phyloP scores from a whole-genome alignment of 2,329 filamentous ascomycete genomes.

The Cucurbitaria berberidis region DNA sequence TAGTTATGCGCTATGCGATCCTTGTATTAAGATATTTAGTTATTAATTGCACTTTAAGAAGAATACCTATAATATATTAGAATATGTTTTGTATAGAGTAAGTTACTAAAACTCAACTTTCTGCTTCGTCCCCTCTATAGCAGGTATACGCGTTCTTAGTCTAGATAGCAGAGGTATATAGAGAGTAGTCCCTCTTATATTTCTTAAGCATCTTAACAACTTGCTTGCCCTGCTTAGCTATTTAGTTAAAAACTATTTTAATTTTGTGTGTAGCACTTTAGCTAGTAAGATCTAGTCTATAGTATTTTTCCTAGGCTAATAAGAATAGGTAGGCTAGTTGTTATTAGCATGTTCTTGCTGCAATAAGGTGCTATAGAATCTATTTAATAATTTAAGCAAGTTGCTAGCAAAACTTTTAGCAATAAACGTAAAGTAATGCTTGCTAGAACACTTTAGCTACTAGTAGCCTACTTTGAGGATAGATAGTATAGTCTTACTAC shows the following conservation, averaged over 20 bases:
- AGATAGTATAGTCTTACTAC: conserved; percentile 27
- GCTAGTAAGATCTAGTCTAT: conserved; percentile 6
- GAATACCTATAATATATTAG: conserved; percentile 10
- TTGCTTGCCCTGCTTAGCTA: conserved; percentile 5
- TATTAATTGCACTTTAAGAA: conserved; percentile 6
- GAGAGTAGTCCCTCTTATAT: conserved; percentile 19
- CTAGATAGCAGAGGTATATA: conserved; percentile 20
- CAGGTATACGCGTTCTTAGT: conserved; percentile 18
- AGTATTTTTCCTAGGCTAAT: neutral
- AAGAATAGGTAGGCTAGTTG: conserved; percentile 34
- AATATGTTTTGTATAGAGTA: conserved; percentile 16
- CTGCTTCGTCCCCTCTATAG: conserved; percentile 14
- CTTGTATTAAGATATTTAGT: conserved; percentile 14
- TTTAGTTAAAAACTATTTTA: conserved; percentile 10
- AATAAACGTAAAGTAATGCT: conserved; percentile 9
- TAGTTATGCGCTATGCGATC: conserved; percentile 15
- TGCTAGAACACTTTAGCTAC: conserved; percentile 17
- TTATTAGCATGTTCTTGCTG: conserved; percentile 36
- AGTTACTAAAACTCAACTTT: conserved; percentile 9
- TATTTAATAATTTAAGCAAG: conserved; percentile 26
- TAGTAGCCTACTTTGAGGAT: conserved; percentile 33
- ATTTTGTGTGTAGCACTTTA: conserved; percentile 16
- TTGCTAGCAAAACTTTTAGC: conserved; percentile 32
- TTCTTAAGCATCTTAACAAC: conserved; percentile 16
- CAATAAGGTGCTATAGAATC: conserved; percentile 26